These are phyloP conservation scores for Hyparrhenia diplandra DNA, from an alignment of 176 grass and related monocot genomes.

Conservation along the genomic window DNA sequence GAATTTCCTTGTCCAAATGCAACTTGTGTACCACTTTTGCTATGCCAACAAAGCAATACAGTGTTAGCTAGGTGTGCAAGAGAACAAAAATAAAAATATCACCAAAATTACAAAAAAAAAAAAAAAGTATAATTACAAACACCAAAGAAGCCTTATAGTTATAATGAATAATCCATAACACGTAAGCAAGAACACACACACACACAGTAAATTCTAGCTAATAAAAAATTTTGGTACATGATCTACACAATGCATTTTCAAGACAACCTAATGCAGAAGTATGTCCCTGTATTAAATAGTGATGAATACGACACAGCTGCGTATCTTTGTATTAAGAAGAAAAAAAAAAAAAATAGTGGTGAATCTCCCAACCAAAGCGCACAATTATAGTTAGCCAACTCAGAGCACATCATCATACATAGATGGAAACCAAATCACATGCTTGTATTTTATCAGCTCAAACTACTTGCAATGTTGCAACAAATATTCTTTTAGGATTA, in stretches of 20 bases:
- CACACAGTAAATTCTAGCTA: not conserved
- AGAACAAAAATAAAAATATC: too few species aligned
- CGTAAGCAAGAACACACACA: not conserved
- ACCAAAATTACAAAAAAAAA: too few species aligned
- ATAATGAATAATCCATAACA: not conserved
- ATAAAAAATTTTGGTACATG: not conserved
- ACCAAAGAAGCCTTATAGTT: not conserved
- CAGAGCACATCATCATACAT: not conserved
- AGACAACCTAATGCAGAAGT: not conserved
- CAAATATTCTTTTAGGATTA: not conserved
- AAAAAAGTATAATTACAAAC: too few species aligned
- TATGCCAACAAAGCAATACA: not conserved
- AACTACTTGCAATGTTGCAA: not conserved
- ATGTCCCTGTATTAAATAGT: not conserved
- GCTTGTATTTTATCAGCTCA: not conserved
- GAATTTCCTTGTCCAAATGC: conserved; percentile 66
- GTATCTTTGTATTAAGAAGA: too few species aligned
- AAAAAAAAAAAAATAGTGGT: not conserved
- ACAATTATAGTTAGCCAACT: not conserved
- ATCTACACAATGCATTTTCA: not conserved
- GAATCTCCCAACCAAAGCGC: not conserved
- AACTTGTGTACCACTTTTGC: conserved; percentile 36
- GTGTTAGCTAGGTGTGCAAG: too few species aligned
- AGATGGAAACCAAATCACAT: not conserved
- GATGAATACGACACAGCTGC: too few species aligned